Evolutionary conservation across 768 basidiomycete genomes (phyloP).

Genomic region (Podaxis pistillaris): DNA sequence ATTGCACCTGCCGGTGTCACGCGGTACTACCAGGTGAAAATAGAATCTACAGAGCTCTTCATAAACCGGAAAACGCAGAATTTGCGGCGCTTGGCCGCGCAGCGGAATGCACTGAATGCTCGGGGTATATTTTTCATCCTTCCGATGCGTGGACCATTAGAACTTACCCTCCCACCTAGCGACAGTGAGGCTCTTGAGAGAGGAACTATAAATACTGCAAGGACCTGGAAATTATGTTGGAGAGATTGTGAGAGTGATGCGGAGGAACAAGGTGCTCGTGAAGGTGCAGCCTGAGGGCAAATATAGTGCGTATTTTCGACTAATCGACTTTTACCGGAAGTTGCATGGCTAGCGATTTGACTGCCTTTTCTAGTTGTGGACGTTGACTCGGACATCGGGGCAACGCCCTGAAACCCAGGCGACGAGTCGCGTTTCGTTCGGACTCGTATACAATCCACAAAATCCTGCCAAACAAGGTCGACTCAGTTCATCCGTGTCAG

Average conservation of each 20-base stretch:
- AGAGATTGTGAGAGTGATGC: conserved; percentile 97
- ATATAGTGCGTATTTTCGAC: conserved; percentile 77
- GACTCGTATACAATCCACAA: conserved; percentile 97
- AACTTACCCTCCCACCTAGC: neutral
- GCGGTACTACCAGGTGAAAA: conserved; percentile 62
- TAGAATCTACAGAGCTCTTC: conserved; percentile 86
- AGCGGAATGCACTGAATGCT: conserved; percentile 95
- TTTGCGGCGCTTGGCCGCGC: conserved; percentile 90
- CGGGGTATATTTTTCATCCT: conserved; percentile 54
- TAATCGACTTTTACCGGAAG: neutral
- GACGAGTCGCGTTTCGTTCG: conserved; percentile 95
- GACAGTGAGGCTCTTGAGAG: conserved; percentile 81
- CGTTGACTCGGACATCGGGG: conserved; percentile 83
- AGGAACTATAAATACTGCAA: conserved; percentile 78
- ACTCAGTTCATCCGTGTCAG: conserved; percentile 91
- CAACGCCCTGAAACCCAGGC: conserved; percentile 71
- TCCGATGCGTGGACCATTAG: neutral
- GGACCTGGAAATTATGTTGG: conserved; percentile 98
- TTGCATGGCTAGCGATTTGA: neutral
- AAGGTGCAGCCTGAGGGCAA: conserved; percentile 99
- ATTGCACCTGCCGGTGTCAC: too few species aligned
- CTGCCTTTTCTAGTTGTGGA: conserved; percentile 71
- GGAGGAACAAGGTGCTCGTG: conserved; percentile 97
- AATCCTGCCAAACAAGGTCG: conserved; percentile 95
- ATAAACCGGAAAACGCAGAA: conserved; percentile 98